Base-by-base conservation (phyloP, 2,329 filamentous ascomycete species). In the Alternaria sp. region DNA sequence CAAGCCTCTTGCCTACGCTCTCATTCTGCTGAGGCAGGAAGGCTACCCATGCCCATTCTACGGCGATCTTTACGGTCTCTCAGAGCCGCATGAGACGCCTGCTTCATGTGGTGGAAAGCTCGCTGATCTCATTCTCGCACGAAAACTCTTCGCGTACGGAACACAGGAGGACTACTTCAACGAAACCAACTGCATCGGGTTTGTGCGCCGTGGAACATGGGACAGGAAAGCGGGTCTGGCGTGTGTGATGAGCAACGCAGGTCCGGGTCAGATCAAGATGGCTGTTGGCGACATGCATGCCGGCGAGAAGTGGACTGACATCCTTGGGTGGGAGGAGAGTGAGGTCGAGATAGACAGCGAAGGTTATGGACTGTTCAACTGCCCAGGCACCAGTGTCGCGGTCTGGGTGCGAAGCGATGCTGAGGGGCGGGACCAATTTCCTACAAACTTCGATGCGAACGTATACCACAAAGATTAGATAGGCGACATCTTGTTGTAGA, bases 21-120 rank as follows among this genome's bases (percentile, higher is more conserved):
- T 93, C 47, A 92, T 93, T 59, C 85, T 94, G 2, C 86, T 93
- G 25, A 86, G 89, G 12, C 79, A 84, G 54, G 82, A 87, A 33
- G 89, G 89, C 15, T 85, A 88, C 26, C 90, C 90, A 0, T 92
- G 88, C 69, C 81, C 92, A 37, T 93, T 93, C 75, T 92, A 89
- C 74, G 89, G 90, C 23, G 90, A 92, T 72, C 76, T 92, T 1
- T 91, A 90, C 76, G 89, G 90, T 21, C 88, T 89, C 53, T 84
- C 80, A n/a, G 81, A 85, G 25, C 81, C 83, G n/a, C 81, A 84
- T 5, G 83, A 86, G 61, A 82, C 85, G 54, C 88, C 88, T 0
- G 70, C 76, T 2, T 81, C 85, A 4, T 87, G 85, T 60, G 84
- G 83, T 28, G 84, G 83, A 10, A 84, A 83, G 50, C 82, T 92